phyloP scores from a whole-genome alignment of 495 filamentous ascomycete species.

The Aspergillus campestris region DNA sequence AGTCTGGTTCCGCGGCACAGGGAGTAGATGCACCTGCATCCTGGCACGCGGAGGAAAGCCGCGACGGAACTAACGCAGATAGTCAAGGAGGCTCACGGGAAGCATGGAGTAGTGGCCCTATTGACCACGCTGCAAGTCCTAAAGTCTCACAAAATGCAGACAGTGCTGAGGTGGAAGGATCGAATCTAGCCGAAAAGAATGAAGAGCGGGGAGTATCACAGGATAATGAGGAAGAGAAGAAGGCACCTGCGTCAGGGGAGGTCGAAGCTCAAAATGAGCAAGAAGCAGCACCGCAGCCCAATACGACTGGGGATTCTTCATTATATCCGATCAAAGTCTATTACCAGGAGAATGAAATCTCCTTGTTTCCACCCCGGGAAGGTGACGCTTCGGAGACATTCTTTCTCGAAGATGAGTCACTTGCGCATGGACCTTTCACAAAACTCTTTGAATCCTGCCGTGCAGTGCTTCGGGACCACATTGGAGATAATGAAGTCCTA shows the following conservation, averaged over 20 bases:
- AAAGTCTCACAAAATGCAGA: slow-evolving; percentile 9
- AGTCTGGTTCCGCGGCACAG: too few species aligned
- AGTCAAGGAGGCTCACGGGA: too few species aligned
- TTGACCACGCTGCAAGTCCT: not conserved
- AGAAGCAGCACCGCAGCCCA: not conserved
- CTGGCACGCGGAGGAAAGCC: slow-evolving; percentile 4
- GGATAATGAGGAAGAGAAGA: slow-evolving; percentile 4
- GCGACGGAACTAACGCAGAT: too few species aligned
- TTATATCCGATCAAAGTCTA: slow-evolving; percentile 49
- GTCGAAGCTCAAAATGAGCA: slow-evolving; percentile 3
- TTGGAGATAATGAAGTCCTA: slow-evolving; percentile 60
- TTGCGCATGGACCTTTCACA: slow-evolving; percentile 48
- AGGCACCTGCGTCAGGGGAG: not conserved
- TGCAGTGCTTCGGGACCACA: slow-evolving; percentile 55
- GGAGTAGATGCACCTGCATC: not conserved
- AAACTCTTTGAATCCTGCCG: slow-evolving; percentile 59
- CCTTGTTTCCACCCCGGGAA: slow-evolving; percentile 58
- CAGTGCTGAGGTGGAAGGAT: not conserved
- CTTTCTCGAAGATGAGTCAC: slow-evolving; percentile 60
- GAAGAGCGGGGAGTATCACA: slow-evolving; percentile 5
- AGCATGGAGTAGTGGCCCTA: not conserved
- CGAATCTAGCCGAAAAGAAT: not conserved
- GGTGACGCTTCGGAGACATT: slow-evolving; percentile 60
- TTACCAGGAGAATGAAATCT: slow-evolving; percentile 61
- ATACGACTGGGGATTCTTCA: slow-evolving; percentile 7